Base-by-base conservation (phyloP, 2,329 filamentous ascomycete genomes). In the Xylaria sp. region DNA sequence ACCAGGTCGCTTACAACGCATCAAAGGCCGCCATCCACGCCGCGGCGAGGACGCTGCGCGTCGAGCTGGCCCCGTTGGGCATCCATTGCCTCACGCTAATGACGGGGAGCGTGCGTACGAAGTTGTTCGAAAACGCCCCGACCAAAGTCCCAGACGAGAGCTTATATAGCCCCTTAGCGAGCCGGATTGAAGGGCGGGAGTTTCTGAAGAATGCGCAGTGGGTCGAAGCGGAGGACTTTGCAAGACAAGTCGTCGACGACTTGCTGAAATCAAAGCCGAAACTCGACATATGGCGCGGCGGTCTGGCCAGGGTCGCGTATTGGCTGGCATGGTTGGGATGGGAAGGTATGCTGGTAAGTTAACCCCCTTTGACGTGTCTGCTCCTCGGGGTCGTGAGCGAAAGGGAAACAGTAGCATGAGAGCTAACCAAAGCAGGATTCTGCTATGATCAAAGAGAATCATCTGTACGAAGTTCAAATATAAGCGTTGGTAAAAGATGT, bases 41-140 rank as follows among this genome's bases (percentile, higher is more conserved):
- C 39, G 54, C 74, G 34, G 66, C 70, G 23, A 55, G 75, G 3
- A 77, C 75, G 0, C 62, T 80, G 23, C 77, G 78, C 28, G 62
- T 76, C 28, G 78, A 81, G 69, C 73, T 81, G 6, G 74, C 74
- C 8, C 78, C 78, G 8, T 70, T 81, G 4, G 78, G 79, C 20
- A 76, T 80, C 9, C 55, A 70, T 15, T 76, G 79, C 32, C 74
- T 80, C 9, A 77, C 75, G 7, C 28, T 80, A 10, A 66, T 78
- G 64, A 78, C 76, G 28, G 79, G 79, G 2, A 70, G 73, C 28
- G 78, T 80, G 61, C 61, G 69, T n/a, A 75, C 75, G 1, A 74
- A 73, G 48, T 66, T 80, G n/a, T 76, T 71, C 57, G 66, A 71
- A n/a, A 78, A 79, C 46, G 69, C 72, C 18, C 72, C 71, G 50